phyloP scores from a whole-genome alignment of 179 eudicot species.

The Silene coronaria region DNA sequence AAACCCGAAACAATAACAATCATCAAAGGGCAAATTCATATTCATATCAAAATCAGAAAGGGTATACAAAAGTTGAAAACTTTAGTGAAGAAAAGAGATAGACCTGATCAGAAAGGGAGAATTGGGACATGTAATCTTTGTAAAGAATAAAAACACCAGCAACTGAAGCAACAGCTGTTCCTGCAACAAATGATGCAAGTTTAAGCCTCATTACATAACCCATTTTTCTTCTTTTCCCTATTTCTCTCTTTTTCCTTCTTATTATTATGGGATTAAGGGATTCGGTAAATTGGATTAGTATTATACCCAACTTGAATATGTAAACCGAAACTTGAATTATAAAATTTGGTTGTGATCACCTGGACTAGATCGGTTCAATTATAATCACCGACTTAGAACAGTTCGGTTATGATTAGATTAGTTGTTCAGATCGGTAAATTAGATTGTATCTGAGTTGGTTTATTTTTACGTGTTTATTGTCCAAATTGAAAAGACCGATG shows the following conservation, averaged over 20 bases:
- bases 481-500: no score
- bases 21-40: neutral
- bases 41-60: neutral
- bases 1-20: neutral
- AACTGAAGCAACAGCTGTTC: conserved; percentile 66
- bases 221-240: conserved; percentile 30
- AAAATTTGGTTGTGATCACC: no score
- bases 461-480: no score
- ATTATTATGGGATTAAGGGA: no score
- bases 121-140: conserved; percentile 73
- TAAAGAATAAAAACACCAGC: conserved; percentile 61
- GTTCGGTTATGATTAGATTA: no score
- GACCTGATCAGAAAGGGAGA: conserved; percentile 71
- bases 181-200: conserved; percentile 73
- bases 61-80: neutral
- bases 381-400: no score
- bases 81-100: neutral
- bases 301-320: no score
- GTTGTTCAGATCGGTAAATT: no score
- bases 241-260: neutral
- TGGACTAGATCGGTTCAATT: no score
- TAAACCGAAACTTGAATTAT: no score
- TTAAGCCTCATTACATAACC: conserved; percentile 68
- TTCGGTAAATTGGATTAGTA: no score
- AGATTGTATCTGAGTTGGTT: no score